Evolutionary conservation across 2,329 filamentous ascomycete genomes (phyloP).

Genomic region (Venturia effusa): DNA sequence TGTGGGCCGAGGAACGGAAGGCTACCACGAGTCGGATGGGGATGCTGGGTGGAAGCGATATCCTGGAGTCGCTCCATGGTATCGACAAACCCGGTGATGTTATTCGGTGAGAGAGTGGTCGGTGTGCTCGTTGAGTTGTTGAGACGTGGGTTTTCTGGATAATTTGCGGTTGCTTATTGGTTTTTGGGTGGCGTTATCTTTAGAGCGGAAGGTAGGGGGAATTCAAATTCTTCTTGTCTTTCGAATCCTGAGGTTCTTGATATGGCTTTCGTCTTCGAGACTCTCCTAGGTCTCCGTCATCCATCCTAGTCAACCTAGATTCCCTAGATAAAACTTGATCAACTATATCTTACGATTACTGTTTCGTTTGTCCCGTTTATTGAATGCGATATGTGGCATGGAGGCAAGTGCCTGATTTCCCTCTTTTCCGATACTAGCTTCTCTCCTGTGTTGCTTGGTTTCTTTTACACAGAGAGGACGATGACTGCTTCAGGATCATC

Average conservation of each 20-base stretch:
- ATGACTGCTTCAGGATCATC: too few relatives aligned
- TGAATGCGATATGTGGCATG: too few relatives aligned
- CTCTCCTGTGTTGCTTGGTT: too few relatives aligned
- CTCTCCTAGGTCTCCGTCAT: neutral
- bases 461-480: too few relatives aligned
- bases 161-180: neutral
- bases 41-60: constrained; percentile 69
- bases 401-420: too few relatives aligned
- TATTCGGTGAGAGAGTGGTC: constrained; percentile 25
- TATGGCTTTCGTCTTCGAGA: neutral
- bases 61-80: constrained; percentile 71
- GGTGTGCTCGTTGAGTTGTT: neutral
- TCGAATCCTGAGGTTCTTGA: neutral
- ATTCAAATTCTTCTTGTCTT: neutral
- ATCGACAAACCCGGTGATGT: constrained; percentile 56
- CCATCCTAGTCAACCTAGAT: too few relatives aligned
- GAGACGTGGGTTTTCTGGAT: too few relatives aligned
- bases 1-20: constrained; percentile 62
- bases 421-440: too few relatives aligned
- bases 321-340: too few relatives aligned
- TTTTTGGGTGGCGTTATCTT: constrained; percentile 1
- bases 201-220: neutral
- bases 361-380: too few relatives aligned
- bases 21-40: constrained; percentile 38
- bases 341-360: too few relatives aligned